Conservation (phyloP, 805 yeast species). For the Ogataea siamensis region DNA sequence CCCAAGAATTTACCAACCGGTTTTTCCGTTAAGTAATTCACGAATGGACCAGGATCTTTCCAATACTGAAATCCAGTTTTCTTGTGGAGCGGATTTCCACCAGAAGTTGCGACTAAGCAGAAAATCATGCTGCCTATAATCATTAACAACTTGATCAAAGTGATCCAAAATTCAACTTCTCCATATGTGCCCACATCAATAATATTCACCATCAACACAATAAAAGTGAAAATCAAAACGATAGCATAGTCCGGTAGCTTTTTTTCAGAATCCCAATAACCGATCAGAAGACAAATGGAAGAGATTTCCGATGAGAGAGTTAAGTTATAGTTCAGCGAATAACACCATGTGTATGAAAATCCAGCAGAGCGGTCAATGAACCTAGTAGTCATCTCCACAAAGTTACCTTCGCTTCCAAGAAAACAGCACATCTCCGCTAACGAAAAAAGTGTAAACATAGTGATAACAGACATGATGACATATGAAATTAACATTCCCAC, state of each 20-base stretch:
- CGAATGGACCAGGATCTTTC: constrained; percentile 61
- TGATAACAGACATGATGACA: constrained; percentile 63
- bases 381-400: constrained; percentile 66
- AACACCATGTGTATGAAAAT: constrained; percentile 49
- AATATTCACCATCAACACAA: constrained; percentile 53
- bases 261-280: constrained; percentile 55
- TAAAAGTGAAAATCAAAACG: constrained; percentile 64
- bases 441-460: constrained; percentile 64
- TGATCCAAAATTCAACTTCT: constrained; percentile 75
- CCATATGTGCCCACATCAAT: constrained; percentile 72
- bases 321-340: constrained; percentile 77
- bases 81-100: constrained; percentile 15
- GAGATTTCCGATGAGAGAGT: constrained; percentile 75
- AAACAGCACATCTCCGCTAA: constrained; percentile 82
- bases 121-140: constrained; percentile 61
- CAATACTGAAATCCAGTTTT: constrained; percentile 79
- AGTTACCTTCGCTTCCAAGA: constrained; percentile 67
- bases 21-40: constrained; percentile 6
- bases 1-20: constrained; percentile 46
- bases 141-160: constrained; percentile 63
- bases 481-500: constrained; percentile 65
- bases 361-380: constrained; percentile 72
- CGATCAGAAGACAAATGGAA: constrained; percentile 63
- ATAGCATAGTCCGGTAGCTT: constrained; percentile 63
- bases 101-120: constrained; percentile 11